Conservation (phyloP, 345 rosid species). For the Citrus australasica region DNA sequence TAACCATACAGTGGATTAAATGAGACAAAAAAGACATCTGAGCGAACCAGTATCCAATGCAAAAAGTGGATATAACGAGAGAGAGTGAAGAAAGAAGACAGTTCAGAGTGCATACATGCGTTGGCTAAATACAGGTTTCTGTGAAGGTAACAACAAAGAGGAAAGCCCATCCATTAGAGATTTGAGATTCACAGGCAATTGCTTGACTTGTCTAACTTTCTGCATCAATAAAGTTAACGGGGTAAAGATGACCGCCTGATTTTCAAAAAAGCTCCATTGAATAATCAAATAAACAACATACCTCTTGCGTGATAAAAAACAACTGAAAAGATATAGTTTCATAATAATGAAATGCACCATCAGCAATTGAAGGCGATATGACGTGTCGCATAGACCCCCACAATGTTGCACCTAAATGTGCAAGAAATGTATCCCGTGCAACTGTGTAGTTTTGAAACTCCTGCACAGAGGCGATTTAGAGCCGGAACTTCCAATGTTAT, state of each 20-base stretch:
- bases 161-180: conserved; percentile 84
- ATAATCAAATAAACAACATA: conserved; percentile 26
- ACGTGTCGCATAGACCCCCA: conserved; percentile 98
- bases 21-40: not conserved
- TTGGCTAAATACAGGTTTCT: conserved; percentile 66
- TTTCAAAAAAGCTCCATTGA: conserved; percentile 13
- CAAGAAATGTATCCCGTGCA: conserved; percentile 95
- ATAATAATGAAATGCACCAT: conserved; percentile 95
- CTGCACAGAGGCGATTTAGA: conserved; percentile 38
- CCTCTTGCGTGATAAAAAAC: conserved; percentile 92
- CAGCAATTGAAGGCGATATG: conserved; percentile 88
- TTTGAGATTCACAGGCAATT: conserved; percentile 79
- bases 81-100: conserved; percentile 1
- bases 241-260: conserved; percentile 15
- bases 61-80: not conserved
- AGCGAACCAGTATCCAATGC: not conserved
- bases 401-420: conserved; percentile 90
- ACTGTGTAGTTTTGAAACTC: conserved; percentile 90
- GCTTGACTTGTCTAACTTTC: conserved; percentile 64
- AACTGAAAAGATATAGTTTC: conserved; percentile 94
- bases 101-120: conserved; percentile 53
- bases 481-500: conserved; percentile 10
- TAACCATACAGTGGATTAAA: not conserved
- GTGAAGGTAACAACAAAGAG: conserved; percentile 81
- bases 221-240: conserved; percentile 34